Evolutionary conservation across 2,329 filamentous ascomycete genomes (phyloP).

Genomic region (Onygenales sp.): DNA sequence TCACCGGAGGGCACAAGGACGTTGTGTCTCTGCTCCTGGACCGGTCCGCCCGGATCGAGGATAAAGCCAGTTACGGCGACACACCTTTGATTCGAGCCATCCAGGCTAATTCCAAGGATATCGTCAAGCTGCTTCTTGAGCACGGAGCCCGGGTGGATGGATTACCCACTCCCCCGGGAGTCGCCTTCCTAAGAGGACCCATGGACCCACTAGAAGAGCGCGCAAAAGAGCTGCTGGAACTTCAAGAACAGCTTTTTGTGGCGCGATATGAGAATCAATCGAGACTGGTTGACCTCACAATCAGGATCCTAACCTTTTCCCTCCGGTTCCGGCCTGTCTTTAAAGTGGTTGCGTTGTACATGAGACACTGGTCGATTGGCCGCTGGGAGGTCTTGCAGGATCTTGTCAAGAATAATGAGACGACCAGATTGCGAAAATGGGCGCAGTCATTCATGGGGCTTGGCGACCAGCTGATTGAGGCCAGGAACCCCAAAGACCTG

Average conservation of each 20-base stretch:
- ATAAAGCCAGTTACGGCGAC: conserved; percentile 7
- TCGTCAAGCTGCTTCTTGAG: conserved; percentile 14
- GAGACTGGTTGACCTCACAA: conserved; percentile 10
- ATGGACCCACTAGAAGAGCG: conserved; percentile 14
- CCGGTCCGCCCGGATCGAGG: conserved; percentile 10
- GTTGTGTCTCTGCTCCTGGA: conserved; percentile 13
- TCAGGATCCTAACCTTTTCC: conserved; percentile 10
- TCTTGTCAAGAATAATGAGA: conserved; percentile 14
- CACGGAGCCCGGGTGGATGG: conserved; percentile 10
- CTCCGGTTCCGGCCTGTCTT: conserved; percentile 11
- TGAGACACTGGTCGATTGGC: conserved; percentile 12
- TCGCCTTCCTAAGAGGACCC: conserved; percentile 11
- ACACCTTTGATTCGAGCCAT: conserved; percentile 16
- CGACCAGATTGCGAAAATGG: conserved; percentile 14
- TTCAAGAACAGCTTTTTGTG: conserved; percentile 12
- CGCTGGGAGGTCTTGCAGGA: conserved; percentile 19
- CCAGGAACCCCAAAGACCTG: conserved; percentile 11
- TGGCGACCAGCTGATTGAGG: conserved; percentile 10
- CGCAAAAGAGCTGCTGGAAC: conserved; percentile 14
- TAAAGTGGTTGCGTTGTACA: conserved; percentile 12
- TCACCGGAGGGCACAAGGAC: conserved; percentile 10
- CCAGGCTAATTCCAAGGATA: conserved; percentile 9
- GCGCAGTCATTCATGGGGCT: conserved; percentile 10
- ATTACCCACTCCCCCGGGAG: conserved; percentile 11
- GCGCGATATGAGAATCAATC: conserved; percentile 10